phyloP scores from a whole-genome alignment of 2,329 filamentous ascomycete species.

The Plenodomus lindquistii region DNA sequence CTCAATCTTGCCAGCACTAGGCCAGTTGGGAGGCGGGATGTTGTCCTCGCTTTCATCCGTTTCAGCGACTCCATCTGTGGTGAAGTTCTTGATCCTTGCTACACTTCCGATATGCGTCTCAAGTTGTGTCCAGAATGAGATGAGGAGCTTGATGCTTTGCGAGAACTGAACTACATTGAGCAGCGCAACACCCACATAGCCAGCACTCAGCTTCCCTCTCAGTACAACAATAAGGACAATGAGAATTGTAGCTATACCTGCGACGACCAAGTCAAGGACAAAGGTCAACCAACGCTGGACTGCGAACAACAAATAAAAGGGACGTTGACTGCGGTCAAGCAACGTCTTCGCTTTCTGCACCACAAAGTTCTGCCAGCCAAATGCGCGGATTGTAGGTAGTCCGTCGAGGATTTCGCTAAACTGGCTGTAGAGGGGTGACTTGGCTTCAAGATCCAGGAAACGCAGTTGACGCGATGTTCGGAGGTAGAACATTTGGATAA shows the following conservation, averaged over 20 bases:
- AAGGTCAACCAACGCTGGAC: slow-evolving; percentile 52
- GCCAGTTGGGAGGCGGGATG: slow-evolving; percentile 48
- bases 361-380: slow-evolving; percentile 51
- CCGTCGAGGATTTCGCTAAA: slow-evolving; percentile 57
- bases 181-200: slow-evolving; percentile 58
- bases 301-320: slow-evolving; percentile 52
- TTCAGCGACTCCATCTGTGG: slow-evolving; percentile 50
- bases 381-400: slow-evolving; percentile 56
- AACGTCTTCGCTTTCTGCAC: slow-evolving; percentile 43
- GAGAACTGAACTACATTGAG: slow-evolving; percentile 60
- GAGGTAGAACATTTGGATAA: slow-evolving; percentile 53
- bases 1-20: slow-evolving; percentile 47
- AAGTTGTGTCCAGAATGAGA: slow-evolving; percentile 59
- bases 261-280: slow-evolving; percentile 48
- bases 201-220: slow-evolving; percentile 50
- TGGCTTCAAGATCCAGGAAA: slow-evolving; percentile 58
- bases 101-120: slow-evolving; percentile 64
- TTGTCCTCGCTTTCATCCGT: slow-evolving; percentile 57
- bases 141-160: slow-evolving; percentile 55
- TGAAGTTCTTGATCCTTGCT: slow-evolving; percentile 59
- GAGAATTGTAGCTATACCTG: slow-evolving; percentile 45
- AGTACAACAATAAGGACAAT: slow-evolving; percentile 39
- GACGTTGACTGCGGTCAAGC: slow-evolving; percentile 49
- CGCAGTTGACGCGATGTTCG: slow-evolving; percentile 54
- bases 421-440: slow-evolving; percentile 56